Percentiles rank a stretch among this genome's conserved stretches.
Conservation (phyloP, 805 yeast genomes). For the Kuraishia ogatae region DNA sequence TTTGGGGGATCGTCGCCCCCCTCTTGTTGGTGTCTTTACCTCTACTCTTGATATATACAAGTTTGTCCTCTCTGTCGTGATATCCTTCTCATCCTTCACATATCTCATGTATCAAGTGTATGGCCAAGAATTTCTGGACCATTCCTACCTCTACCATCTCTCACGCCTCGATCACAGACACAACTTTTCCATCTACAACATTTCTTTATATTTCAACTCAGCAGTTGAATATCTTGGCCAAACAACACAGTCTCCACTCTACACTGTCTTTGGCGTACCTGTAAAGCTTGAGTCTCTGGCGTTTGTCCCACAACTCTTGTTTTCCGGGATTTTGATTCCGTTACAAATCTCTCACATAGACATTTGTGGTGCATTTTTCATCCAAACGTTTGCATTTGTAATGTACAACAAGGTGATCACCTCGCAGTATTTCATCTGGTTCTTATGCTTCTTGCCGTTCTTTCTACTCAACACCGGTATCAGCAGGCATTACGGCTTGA, state of each 20-base stretch:
- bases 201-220: slow-evolving; percentile 59
- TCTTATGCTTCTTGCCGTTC: slow-evolving; percentile 74
- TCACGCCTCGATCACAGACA: slow-evolving; percentile 87
- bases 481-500: slow-evolving; percentile 27
- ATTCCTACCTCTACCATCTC: slow-evolving; percentile 79
- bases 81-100: slow-evolving; percentile 40
- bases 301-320: slow-evolving; percentile 70
- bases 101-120: slow-evolving; percentile 56
- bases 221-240: slow-evolving; percentile 10
- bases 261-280: slow-evolving; percentile 5
- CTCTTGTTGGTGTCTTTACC: background rate
- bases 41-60: slow-evolving; percentile 1
- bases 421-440: slow-evolving; percentile 96
- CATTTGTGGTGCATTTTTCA: slow-evolving; percentile 47
- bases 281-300: slow-evolving; percentile 38
- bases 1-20: slow-evolving; percentile 5
- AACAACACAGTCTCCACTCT: background rate
- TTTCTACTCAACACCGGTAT: slow-evolving; percentile 41
- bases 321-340: slow-evolving; percentile 57
- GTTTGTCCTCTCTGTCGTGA: slow-evolving; percentile 4
- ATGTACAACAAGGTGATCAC: slow-evolving; percentile 80
- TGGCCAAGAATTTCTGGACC: slow-evolving; percentile 67
- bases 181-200: slow-evolving; percentile 83
- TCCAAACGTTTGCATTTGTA: slow-evolving; percentile 75
- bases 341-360: slow-evolving; percentile 29